Evolutionary conservation across 2,329 filamentous ascomycete genomes (phyloP).

Genomic region (Didymella keratinophila): DNA sequence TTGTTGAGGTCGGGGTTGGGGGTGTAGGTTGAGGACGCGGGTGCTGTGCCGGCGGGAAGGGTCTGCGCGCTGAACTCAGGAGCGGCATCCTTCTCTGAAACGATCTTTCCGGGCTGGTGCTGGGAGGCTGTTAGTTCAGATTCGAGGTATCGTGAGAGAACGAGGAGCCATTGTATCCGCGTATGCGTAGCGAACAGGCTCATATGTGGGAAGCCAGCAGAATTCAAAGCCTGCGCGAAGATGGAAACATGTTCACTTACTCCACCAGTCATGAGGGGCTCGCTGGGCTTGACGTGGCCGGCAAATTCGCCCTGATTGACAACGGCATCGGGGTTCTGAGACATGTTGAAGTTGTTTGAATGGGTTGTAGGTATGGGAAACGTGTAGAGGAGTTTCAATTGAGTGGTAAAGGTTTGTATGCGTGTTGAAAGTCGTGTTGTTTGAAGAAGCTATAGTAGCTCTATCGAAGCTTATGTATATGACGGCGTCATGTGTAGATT

Average conservation of each 20-base stretch:
- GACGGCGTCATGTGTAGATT: constrained; percentile 16
- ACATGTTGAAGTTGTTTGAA: constrained; percentile 44
- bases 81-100: constrained; percentile 61
- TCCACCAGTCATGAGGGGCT: constrained; percentile 63
- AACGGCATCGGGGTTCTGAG: constrained; percentile 61
- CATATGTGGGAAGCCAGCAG: neutral
- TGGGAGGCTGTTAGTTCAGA: constrained; percentile 43
- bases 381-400: neutral
- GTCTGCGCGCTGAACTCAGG: constrained; percentile 69
- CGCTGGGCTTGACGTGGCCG: constrained; percentile 58
- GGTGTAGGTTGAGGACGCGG: constrained; percentile 55
- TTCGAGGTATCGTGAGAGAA: neutral
- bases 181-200: neutral
- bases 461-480: constrained; percentile 5
- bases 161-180: neutral
- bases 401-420: neutral
- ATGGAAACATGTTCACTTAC: constrained; percentile 52
- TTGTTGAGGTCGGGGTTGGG: constrained; percentile 56
- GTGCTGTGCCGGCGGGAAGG: constrained; percentile 69
- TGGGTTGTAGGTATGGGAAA: neutral
- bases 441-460: constrained; percentile 4
- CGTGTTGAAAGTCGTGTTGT: neutral
- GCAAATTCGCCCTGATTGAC: constrained; percentile 63
- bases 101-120: constrained; percentile 70
- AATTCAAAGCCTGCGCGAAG: neutral